Conservation (phyloP, 768 basidiomycete species). For the Hydnomerulius pinastri region DNA sequence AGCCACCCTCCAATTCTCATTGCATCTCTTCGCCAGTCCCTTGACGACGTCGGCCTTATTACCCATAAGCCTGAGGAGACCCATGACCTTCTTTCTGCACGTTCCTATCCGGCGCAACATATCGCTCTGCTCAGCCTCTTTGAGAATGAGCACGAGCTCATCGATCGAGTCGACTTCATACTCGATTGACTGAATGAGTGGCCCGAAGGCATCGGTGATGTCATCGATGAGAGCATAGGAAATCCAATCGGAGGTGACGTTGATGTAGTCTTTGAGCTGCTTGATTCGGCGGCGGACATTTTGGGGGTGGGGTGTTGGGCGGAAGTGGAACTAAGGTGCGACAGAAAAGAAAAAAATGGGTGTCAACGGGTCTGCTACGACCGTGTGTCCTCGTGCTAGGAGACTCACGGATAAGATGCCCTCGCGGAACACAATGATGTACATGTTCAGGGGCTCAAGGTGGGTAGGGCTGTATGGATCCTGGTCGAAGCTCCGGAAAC, state of each 20-base stretch:
- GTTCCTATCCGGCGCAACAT: slow-evolving; percentile 98
- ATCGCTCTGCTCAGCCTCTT: slow-evolving; percentile 76
- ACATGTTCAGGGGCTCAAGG: slow-evolving; percentile 99
- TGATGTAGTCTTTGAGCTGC: slow-evolving; percentile 98
- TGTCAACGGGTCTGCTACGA: not conserved
- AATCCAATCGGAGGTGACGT: slow-evolving; percentile 99
- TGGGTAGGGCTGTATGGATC: slow-evolving; percentile 96
- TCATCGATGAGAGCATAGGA: slow-evolving; percentile 99
- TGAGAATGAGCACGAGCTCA: slow-evolving; percentile 94
- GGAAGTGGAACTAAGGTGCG: slow-evolving; percentile 85
- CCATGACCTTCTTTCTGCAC: slow-evolving; percentile 99
- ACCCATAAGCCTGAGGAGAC: slow-evolving; percentile 92
- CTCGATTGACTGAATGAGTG: slow-evolving; percentile 97
- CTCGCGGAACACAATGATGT: slow-evolving; percentile 98
- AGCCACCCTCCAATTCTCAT: slow-evolving; percentile 98
- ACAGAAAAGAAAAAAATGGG: slow-evolving; percentile 1
- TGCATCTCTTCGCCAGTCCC: slow-evolving; percentile 95
- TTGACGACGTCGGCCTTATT: slow-evolving; percentile 99
- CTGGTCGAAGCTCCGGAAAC: slow-evolving; percentile 99
- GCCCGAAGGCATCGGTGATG: slow-evolving; percentile 98
- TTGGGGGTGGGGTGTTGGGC: slow-evolving; percentile 95
- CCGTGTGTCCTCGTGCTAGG: not conserved
- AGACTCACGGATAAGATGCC: slow-evolving; percentile 86
- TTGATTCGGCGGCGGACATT: slow-evolving; percentile 98
- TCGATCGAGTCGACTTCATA: slow-evolving; percentile 99